A percentile compares a stretch with the other conserved stretches of the same genome.
phyloP scores from a whole-genome alignment of 768 basidiomycete species.

The Pisolithus microcarpus region DNA sequence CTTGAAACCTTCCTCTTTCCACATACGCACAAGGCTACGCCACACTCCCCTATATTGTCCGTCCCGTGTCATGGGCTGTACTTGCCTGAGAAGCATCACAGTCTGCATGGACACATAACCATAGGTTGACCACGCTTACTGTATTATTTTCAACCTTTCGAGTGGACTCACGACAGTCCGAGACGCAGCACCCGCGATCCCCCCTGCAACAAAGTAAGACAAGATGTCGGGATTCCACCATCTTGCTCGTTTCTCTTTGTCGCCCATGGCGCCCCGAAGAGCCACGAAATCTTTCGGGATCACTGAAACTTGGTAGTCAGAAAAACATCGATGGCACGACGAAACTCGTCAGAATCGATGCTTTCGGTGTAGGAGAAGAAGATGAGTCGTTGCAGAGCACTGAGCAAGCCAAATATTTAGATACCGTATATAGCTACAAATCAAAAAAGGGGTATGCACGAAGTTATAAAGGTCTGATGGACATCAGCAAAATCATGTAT shows the following conservation, averaged over 20 bases:
- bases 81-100: conserved; percentile 53
- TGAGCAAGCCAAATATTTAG: no score
- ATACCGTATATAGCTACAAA: no score
- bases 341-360: background rate
- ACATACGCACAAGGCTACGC: conserved; percentile 76
- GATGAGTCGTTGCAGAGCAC: no score
- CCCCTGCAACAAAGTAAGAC: conserved; percentile 52
- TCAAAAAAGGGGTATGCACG: no score
- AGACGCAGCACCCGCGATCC: conserved; percentile 57
- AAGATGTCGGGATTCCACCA: conserved; percentile 25
- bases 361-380: no score
- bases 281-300: background rate
- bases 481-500: no score
- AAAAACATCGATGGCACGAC: background rate
- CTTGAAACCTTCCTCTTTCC: conserved; percentile 86
- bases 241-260: conserved; percentile 18
- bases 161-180: conserved; percentile 89
- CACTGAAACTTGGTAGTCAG: background rate
- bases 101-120: conserved; percentile 1
- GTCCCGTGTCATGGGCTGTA: conserved; percentile 63
- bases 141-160: conserved; percentile 93
- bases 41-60: conserved; percentile 80
- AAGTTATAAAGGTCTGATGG: no score
- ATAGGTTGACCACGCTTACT: conserved; percentile 46
- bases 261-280: conserved; percentile 15